Conservation (phyloP, 345 rosid genomes). For the Eucalyptus guilfoylei region DNA sequence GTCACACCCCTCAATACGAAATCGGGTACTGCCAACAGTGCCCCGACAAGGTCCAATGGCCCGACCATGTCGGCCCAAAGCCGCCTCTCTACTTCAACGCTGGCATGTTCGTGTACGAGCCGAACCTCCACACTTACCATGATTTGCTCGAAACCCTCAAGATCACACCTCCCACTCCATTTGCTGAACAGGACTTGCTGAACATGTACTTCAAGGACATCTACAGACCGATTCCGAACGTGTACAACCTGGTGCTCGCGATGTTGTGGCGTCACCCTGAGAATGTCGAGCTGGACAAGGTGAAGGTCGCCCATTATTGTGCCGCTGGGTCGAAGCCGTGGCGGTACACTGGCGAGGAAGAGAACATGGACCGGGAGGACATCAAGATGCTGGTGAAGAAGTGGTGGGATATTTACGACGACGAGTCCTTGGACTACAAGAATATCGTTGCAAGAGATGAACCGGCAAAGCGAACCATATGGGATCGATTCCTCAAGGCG, state of each 20-base stretch:
- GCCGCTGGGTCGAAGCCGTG: slow-evolving; percentile 51
- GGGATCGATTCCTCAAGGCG: not conserved
- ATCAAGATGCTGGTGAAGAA: slow-evolving; percentile 25
- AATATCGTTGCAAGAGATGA: not conserved
- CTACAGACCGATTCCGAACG: slow-evolving; percentile 14
- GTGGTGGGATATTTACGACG: slow-evolving; percentile 40
- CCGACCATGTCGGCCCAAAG: not conserved
- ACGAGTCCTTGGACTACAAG: slow-evolving; percentile 26
- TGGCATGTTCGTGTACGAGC: slow-evolving; percentile 37
- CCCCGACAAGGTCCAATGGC: slow-evolving; percentile 31
- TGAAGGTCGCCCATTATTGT: slow-evolving; percentile 36
- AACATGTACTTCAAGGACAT: slow-evolving; percentile 34
- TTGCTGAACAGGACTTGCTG: slow-evolving; percentile 51
- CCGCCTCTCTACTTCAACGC: slow-evolving; percentile 41
- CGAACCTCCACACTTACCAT: slow-evolving; percentile 8
- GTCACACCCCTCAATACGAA: slow-evolving; percentile 20
- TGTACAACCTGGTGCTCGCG: slow-evolving; percentile 40
- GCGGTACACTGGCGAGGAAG: slow-evolving; percentile 39
- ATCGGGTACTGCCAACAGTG: slow-evolving; percentile 44
- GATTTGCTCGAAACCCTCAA: slow-evolving; percentile 12
- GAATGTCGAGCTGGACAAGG: slow-evolving; percentile 15
- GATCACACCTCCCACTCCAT: slow-evolving; percentile 26
- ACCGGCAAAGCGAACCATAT: not conserved
- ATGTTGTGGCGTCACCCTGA: slow-evolving; percentile 52
- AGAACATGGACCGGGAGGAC: slow-evolving; percentile 34